Evolutionary conservation across 1,284 basidiomycete genomes (phyloP).

Genomic region (Apiotrichum montevideense): DNA sequence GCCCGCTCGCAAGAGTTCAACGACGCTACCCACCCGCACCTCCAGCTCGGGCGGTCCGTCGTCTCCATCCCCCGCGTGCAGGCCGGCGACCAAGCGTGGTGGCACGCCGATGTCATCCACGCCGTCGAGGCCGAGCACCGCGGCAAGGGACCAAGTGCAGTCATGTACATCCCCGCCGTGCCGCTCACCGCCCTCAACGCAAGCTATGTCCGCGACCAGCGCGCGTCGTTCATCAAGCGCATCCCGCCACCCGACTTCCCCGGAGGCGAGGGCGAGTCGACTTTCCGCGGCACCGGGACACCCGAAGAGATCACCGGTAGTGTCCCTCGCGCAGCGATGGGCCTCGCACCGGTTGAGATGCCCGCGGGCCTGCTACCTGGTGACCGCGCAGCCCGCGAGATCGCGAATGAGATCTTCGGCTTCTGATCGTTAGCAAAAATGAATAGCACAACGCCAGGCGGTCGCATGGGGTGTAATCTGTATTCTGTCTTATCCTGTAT

Average conservation of each 20-base stretch:
- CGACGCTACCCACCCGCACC: conserved; percentile 62
- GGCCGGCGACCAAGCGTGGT: conserved; percentile 72
- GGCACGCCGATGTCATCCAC: conserved; percentile 75
- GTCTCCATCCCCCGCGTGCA: conserved; percentile 63
- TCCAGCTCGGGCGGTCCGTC: conserved; percentile 62
- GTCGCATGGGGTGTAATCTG: background rate
- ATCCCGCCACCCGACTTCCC: conserved; percentile 69
- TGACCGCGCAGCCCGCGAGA: conserved; percentile 22
- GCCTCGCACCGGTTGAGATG: conserved; percentile 31
- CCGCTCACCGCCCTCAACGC: conserved; percentile 63
- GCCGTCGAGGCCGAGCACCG: conserved; percentile 61
- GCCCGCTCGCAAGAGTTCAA: conserved; percentile 62
- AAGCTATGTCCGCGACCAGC: conserved; percentile 59
- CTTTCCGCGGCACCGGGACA: conserved; percentile 53
- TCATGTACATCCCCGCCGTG: conserved; percentile 71
- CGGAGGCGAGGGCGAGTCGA: conserved; percentile 62
- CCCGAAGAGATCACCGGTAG: conserved; percentile 49
- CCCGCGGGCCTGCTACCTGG: conserved; percentile 8
- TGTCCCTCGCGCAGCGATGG: conserved; percentile 49
- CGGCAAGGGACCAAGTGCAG: conserved; percentile 62
- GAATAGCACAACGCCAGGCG: background rate
- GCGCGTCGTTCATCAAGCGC: conserved; percentile 54
- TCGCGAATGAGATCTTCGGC: conserved; percentile 11
- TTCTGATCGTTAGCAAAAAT: background rate
- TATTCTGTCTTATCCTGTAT: background rate